Evolutionary conservation across 805 yeast genomes (phyloP).

Genomic region (Isabelozyma gotoi): DNA sequence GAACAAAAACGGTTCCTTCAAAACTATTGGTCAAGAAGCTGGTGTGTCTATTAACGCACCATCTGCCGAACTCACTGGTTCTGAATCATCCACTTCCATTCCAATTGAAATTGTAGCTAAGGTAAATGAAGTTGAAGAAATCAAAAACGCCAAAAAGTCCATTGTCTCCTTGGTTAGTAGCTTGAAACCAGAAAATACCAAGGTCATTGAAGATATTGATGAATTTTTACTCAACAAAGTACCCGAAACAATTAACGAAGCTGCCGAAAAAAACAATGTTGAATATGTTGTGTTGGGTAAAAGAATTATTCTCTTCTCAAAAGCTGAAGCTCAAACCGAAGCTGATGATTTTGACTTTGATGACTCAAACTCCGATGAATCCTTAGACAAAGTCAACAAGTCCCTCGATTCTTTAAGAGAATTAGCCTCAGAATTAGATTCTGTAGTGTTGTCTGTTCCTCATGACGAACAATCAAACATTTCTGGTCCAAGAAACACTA

Average conservation of each 20-base stretch:
- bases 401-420: constrained; percentile 60
- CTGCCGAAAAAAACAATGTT: constrained; percentile 47
- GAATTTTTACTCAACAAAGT: constrained; percentile 54
- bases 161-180: constrained; percentile 73
- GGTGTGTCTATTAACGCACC: constrained; percentile 42
- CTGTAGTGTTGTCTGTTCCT: constrained; percentile 52
- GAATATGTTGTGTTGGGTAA: constrained; percentile 59
- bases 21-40: constrained; percentile 35
- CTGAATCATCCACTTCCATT: constrained; percentile 42
- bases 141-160: constrained; percentile 65
- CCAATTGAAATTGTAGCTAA: constrained; percentile 62
- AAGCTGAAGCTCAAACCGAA: constrained; percentile 24
- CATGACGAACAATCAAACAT: constrained; percentile 57
- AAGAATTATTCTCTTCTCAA: constrained; percentile 54
- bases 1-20: constrained; percentile 47
- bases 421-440: constrained; percentile 52
- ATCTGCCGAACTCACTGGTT: constrained; percentile 36
- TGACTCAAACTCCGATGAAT: constrained; percentile 61
- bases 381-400: constrained; percentile 52
- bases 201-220: constrained; percentile 63
- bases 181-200: constrained; percentile 65
- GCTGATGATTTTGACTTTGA: constrained; percentile 63
- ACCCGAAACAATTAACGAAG: constrained; percentile 36
- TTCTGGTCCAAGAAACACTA: constrained; percentile 60
- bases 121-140: constrained; percentile 42